phyloP scores from a whole-genome alignment of 129 eudicot genomes.

The Cynara cardunculus region DNA sequence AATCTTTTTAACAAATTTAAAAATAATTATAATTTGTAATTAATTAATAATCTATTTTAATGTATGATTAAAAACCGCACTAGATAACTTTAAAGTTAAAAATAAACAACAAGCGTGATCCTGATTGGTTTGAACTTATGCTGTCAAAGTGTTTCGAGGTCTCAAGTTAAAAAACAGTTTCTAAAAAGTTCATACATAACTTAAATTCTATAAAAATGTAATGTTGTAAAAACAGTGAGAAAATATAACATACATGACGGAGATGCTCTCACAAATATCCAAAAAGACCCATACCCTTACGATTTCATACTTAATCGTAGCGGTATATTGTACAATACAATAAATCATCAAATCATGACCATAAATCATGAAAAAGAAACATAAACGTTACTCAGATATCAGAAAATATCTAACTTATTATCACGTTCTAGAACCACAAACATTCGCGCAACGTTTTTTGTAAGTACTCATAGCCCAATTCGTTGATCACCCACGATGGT shows the following conservation, averaged over 20 bases:
- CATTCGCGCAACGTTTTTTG: background rate
- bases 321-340: background rate
- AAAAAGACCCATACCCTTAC: background rate
- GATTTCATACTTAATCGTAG: background rate
- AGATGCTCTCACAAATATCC: background rate
- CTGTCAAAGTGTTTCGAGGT: no score
- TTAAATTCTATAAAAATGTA: no score
- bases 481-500: background rate
- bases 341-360: background rate
- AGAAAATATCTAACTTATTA: background rate
- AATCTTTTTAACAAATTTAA: background rate
- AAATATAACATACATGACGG: no score
- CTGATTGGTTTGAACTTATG: no score
- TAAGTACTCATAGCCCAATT: background rate
- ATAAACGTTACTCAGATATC: background rate
- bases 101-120: no score
- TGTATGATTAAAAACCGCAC: background rate
- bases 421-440: background rate
- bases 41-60: no score
- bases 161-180: no score
- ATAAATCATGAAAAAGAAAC: background rate
- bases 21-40: background rate
- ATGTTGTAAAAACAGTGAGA: no score
- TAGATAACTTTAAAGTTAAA: background rate
- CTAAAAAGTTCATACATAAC: no score